These are phyloP conservation scores for Geosmithia flava DNA, from an alignment of 2,329 filamentous ascomycete genomes.

Conservation along the genomic window DNA sequence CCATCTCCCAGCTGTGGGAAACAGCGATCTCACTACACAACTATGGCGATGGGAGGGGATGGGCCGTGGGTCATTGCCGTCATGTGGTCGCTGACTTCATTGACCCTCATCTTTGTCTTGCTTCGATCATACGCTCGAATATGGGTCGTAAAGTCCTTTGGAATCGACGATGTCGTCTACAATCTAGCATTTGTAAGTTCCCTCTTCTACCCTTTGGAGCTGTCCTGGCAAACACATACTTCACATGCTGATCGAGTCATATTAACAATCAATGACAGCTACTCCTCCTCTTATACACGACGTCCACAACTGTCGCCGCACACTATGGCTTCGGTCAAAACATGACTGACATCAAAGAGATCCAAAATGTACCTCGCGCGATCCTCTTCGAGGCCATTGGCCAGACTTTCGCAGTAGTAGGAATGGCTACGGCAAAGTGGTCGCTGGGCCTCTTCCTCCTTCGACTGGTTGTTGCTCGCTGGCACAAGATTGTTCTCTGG, in stretches of 20 bases:
- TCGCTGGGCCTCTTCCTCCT: conserved; percentile 25
- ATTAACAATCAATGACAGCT: neutral
- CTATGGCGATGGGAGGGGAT: too few species aligned
- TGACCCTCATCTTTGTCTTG: conserved; percentile 15
- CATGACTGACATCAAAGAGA: conserved; percentile 11
- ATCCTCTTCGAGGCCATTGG: conserved; percentile 17
- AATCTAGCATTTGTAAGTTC: conserved; percentile 9
- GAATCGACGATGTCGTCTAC: conserved; percentile 22
- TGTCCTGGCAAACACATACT: neutral
- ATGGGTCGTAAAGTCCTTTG: conserved; percentile 13
- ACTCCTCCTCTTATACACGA: conserved; percentile 12
- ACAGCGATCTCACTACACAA: too few species aligned
- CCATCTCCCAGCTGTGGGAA: too few species aligned
- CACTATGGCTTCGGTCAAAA: conserved; percentile 20
- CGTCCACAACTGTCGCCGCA: conserved; percentile 16
- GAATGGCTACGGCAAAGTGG: conserved; percentile 24
- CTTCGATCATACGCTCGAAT: conserved; percentile 23
- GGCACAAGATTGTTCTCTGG: conserved; percentile 23
- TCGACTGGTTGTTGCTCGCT: conserved; percentile 17
- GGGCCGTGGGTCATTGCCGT: neutral
- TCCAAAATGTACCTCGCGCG: conserved; percentile 10
- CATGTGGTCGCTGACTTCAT: conserved; percentile 13
- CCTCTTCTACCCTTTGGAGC: neutral
- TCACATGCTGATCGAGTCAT: neutral
- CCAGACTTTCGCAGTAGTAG: conserved; percentile 22